These are phyloP conservation scores for Pholiota microspora DNA, from an alignment of 768 basidiomycete genomes.

Conservation along the genomic window DNA sequence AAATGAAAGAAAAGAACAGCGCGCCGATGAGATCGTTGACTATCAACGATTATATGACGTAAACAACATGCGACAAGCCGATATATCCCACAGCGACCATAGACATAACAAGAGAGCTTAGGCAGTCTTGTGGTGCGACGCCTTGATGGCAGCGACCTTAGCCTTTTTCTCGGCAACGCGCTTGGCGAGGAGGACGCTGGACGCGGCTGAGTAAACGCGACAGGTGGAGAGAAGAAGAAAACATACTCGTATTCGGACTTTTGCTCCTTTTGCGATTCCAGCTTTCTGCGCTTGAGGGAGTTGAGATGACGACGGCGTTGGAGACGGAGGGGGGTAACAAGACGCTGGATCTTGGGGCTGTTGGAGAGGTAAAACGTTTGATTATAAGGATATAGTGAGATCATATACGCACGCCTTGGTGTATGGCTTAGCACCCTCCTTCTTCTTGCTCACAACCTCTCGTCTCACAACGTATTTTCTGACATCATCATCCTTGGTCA, in stretches of 20 bases:
- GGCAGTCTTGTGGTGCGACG: conserved; percentile 54
- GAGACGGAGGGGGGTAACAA: conserved; percentile 92
- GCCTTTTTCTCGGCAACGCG: conserved; percentile 92
- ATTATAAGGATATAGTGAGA: neutral
- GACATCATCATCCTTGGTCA: conserved; percentile 97
- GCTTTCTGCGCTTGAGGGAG: conserved; percentile 82
- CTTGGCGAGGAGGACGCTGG: conserved; percentile 74
- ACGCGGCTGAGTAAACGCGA: no score
- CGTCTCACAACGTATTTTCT: conserved; percentile 95
- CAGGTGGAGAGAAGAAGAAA: conserved; percentile 3
- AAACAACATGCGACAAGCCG: conserved; percentile 11
- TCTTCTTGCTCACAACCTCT: conserved; percentile 88
- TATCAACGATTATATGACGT: conserved; percentile 8
- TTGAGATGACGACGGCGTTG: conserved; percentile 94
- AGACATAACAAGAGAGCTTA: conserved; percentile 11
- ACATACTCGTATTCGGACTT: conserved; percentile 89
- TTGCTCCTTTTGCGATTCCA: conserved; percentile 93
- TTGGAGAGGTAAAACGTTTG: neutral
- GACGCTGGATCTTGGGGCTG: conserved; percentile 95
- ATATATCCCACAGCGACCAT: conserved; percentile 11
- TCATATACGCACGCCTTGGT: conserved; percentile 82
- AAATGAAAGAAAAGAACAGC: conserved; percentile 9
- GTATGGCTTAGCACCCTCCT: conserved; percentile 88
- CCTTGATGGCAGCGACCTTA: conserved; percentile 85
- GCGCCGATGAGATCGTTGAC: conserved; percentile 8